Evolutionary conservation across 2,329 filamentous ascomycete genomes (phyloP).

Genomic region (Diaporthe sp.): DNA sequence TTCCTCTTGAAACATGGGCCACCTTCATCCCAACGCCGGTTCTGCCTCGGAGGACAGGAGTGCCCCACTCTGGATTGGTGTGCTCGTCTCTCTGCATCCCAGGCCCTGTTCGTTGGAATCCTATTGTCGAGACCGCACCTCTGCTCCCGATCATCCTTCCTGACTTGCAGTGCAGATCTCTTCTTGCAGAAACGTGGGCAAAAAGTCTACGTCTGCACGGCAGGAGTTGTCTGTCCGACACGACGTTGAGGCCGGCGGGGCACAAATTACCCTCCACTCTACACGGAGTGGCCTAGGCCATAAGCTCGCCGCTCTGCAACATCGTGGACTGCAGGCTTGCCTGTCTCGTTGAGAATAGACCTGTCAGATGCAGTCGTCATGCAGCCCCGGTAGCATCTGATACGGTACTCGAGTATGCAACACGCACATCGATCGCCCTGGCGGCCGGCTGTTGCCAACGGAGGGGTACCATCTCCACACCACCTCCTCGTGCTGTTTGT

Average conservation of each 20-base stretch:
- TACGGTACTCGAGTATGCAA: conserved; percentile 26
- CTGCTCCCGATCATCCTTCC: not conserved
- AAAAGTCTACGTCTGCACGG: not conserved
- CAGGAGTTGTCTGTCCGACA: not conserved
- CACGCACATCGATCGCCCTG: conserved; percentile 18
- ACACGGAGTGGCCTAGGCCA: not conserved
- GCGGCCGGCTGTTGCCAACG: conserved; percentile 1
- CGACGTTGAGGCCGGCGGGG: not conserved
- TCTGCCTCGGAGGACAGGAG: conserved; percentile 19
- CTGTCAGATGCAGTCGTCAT: conserved; percentile 23
- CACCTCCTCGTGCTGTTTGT: conserved; percentile 10
- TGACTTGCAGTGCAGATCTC: conserved; percentile 12
- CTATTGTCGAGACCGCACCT: conserved; percentile 1
- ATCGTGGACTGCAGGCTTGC: not conserved
- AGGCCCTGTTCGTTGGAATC: not conserved
- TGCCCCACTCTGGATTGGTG: conserved; percentile 10
- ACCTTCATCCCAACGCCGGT: conserved; percentile 25
- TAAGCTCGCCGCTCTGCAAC: conserved; percentile 17
- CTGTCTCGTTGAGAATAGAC: not conserved
- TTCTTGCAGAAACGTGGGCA: not conserved
- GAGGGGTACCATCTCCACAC: conserved; percentile 19
- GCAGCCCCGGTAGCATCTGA: conserved; percentile 37
- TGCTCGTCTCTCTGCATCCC: not conserved
- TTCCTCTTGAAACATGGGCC: conserved; percentile 27
- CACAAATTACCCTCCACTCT: not conserved